Conservation (phyloP, 2,329 filamentous ascomycete species). For the Laburnicola sp. region DNA sequence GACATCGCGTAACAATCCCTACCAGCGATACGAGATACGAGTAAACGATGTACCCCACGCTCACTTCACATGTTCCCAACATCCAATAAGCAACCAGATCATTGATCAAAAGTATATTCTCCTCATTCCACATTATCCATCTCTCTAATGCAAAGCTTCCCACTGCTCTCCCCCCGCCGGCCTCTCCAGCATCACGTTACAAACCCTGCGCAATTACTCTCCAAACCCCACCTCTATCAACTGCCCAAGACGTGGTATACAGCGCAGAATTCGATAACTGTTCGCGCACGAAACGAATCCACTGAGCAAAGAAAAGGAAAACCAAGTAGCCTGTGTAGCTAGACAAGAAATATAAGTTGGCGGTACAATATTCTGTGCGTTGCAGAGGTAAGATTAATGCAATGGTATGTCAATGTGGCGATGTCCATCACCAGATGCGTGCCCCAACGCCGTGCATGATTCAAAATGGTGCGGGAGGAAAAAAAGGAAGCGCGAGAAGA, state of each 20-base stretch:
- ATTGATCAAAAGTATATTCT: too few species aligned
- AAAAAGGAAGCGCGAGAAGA: not conserved
- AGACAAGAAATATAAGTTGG: slow-evolving; percentile 1
- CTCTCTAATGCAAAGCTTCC: too few species aligned
- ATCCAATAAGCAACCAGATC: too few species aligned
- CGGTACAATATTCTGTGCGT: not conserved
- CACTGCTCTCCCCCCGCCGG: too few species aligned
- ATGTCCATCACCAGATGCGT: not conserved
- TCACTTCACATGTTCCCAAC: too few species aligned
- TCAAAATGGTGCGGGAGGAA: not conserved
- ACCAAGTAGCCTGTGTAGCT: not conserved
- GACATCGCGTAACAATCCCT: too few species aligned
- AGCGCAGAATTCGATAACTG: not conserved
- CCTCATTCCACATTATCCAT: too few species aligned
- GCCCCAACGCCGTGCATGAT: slow-evolving; percentile 8
- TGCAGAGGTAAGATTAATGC: not conserved
- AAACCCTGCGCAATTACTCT: not conserved
- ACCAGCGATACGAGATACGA: too few species aligned
- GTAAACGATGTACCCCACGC: too few species aligned
- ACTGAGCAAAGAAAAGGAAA: not conserved
- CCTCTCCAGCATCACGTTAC: too few species aligned
- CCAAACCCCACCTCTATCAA: not conserved
- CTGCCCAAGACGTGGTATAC: slow-evolving; percentile 5
- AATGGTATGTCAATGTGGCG: not conserved
- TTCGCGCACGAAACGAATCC: not conserved